Conservation (phyloP, 345 rosid species). For the Eucalyptus pumila region DNA sequence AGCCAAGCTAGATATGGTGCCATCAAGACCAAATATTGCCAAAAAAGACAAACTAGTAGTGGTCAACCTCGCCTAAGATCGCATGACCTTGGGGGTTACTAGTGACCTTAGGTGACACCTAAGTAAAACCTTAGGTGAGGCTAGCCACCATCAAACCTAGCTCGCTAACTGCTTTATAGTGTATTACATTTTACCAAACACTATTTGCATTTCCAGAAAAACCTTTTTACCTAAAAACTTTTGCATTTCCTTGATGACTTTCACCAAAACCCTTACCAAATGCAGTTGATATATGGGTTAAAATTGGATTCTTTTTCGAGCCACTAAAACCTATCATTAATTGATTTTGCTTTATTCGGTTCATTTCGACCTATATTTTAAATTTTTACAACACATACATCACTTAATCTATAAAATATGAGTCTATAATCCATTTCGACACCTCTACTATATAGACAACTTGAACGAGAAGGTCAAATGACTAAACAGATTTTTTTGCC, state of each 20-base stretch:
- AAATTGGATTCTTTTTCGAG: not conserved
- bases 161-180: no score
- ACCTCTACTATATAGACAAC: not conserved
- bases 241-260: not conserved
- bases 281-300: not conserved
- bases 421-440: not conserved
- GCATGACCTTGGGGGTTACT: not conserved
- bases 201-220: no score
- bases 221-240: not conserved
- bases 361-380: not conserved
- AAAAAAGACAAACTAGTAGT: not conserved
- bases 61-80: not conserved
- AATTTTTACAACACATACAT: not conserved
- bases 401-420: not conserved
- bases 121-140: not conserved
- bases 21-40: no score
- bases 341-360: not conserved
- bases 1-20: no score
- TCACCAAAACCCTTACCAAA: not conserved
- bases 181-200: no score
- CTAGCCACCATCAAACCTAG: not conserved
- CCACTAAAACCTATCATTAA: not conserved
- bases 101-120: no score
- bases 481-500: not conserved
- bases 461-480: not conserved